These are phyloP conservation scores for Paraphaeosphaeria sporulosa DNA, from an alignment of 2,329 filamentous ascomycete species.

Conservation along the genomic window DNA sequence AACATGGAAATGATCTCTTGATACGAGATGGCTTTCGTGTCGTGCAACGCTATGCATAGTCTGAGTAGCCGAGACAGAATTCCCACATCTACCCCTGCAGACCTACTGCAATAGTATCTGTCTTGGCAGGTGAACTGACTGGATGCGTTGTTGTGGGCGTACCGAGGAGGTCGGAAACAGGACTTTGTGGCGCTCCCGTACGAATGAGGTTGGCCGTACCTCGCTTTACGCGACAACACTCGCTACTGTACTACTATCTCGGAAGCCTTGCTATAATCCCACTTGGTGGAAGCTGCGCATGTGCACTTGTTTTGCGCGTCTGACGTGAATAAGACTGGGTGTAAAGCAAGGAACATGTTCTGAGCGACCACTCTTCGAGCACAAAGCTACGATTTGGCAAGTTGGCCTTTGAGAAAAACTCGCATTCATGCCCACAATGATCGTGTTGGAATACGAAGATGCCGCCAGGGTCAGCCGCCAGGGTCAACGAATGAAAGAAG, in stretches of 20 bases:
- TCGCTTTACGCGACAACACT: conserved; percentile 3
- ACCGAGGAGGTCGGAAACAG: neutral
- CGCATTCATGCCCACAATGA: conserved; percentile 6
- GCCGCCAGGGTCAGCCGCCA: neutral
- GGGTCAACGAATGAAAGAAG: neutral
- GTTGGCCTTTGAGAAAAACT: neutral
- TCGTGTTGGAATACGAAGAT: neutral
- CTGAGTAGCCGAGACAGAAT: neutral
- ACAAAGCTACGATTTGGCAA: neutral
- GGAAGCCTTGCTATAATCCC: neutral
- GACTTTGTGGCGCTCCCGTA: neutral
- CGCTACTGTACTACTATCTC: conserved; percentile 1
- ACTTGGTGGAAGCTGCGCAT: neutral
- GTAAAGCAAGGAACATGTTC: neutral
- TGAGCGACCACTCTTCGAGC: neutral
- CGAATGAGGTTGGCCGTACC: neutral
- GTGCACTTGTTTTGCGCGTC: neutral
- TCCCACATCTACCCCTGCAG: neutral
- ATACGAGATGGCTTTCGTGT: conserved; percentile 2
- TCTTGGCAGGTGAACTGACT: conserved; percentile 3
- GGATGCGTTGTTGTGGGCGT: neutral
- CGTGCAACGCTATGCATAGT: conserved; percentile 4
- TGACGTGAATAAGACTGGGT: no score
- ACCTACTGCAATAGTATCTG: neutral
- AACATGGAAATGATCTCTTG: conserved; percentile 3